Base-by-base conservation (phyloP, 2,329 filamentous ascomycete species). In the Cercospora sp. region DNA sequence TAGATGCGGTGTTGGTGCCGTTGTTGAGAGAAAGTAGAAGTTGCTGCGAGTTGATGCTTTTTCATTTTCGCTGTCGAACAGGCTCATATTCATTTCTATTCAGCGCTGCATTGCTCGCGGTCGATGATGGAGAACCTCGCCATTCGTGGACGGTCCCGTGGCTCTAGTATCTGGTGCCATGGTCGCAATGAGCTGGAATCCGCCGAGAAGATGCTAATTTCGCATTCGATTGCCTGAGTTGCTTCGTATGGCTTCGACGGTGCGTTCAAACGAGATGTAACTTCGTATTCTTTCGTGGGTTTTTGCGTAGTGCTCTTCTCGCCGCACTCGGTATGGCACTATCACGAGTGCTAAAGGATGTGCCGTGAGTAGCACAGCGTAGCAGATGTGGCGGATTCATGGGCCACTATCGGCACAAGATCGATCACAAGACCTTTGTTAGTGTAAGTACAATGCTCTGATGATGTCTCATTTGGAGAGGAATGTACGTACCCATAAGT, bases 21-120 rank as follows among this genome's bases (percentile, higher is more conserved):
- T n/a, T 39, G 16, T 16, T 2, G 3, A 2, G 8, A 6, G 36
- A n/a, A 7, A 39, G 36, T 39, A 5, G 3, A 39, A n/a, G 7
- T n/a, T 13, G 16, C 2, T 39, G 36, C n/a, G 0, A 1, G 16
- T 3, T 39, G 13, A 39, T n/a, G 16, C 2, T n/a, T 8, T n/a
- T 39, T 2, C 36, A 39, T 39, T 39, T n/a, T 4, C n/a, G 16
- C 6, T 1, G 16, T n/a, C 16, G 13, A 39, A 8, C 13, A 8
- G 6, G 0, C 16, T 5, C 1, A 2, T 39, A 39, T 3, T n/a
- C n/a, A 39, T 39, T 8, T 0, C 3, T 3, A 3, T 1, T 7
- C 36, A 39, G 16, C 36, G 1, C 16, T 16, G 16, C 36, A 39
- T 2, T n/a, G 5, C 36, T n/a, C 36, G 36, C 13, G 7, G 36